Base-by-base conservation (phyloP, 2,329 filamentous ascomycete genomes). In the Lecanosticta acicola region DNA sequence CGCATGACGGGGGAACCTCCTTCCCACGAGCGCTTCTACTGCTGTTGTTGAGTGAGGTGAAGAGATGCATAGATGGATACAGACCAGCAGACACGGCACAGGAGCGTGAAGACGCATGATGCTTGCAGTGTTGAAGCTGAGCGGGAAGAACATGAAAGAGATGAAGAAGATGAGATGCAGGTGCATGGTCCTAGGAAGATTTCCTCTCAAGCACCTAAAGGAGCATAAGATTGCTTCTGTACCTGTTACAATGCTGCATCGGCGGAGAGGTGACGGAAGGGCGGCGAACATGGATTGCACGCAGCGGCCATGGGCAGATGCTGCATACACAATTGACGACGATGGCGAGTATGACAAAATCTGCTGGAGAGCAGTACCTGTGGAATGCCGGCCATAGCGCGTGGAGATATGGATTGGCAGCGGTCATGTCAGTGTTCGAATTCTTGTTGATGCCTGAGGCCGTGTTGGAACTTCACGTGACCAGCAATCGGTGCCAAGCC, bases 21-120 rank as follows among this genome's bases (percentile, higher is more conserved):
- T 41, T 34, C 37, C 16, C 20, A 49, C 41, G 3, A 49, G 42
- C 32, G 46, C 36, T 21, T 45, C 38, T 18, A 49, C 42, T 13
- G 41, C 45, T 24, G 39, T 36, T 18, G 45, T 47, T 3, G 39
- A 43, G 18, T 21, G 10, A 4, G 19, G 8, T 11, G 8, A 39
- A 16, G 37, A 4, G 21, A 21, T 3, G 37, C 17, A 24, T 21
- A 19, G 37, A 18, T 14, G 3, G 9, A 13, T 9, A 19, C 37
- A 16, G 24, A 39, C 10, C 18, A 10, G 14, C 14, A 24, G 19
- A 14, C 18, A 21, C 37, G 21, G 3, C 8, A 19, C 20, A 24
- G 13, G 10, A 10, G 11, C 14, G 37, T 21, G 13, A 3, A 39
- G 9, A 24, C n/a, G 10, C 37, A 24, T 18, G 10, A 20, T n/a